Base-by-base conservation (phyloP, 208 protist genomes). In the Wallacemonas sp. region DNA sequence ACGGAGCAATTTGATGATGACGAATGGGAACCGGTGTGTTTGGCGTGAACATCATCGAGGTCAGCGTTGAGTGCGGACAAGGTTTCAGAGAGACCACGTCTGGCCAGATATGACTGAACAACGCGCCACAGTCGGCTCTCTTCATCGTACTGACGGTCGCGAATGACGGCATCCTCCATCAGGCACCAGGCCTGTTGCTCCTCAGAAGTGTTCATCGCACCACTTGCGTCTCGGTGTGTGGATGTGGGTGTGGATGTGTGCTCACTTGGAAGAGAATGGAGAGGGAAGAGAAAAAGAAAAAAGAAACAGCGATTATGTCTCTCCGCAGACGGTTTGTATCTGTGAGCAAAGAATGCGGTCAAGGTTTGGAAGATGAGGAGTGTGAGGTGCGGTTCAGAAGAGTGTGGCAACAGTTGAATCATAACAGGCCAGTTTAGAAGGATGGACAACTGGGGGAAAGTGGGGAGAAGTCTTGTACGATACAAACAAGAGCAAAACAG, bases 131-230 rank as follows among this genome's bases (percentile, higher is more conserved):
- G 49, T n/a, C 70, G 61, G 26, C 42, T 55, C 72, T 94, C 82
- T 48, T 94, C 88, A 38, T 93, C 77, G 26, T 77, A 77, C 2
- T 77, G 78, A 3, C 70, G 71, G 61, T 91, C 84, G n/a, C 68
- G 70, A 18, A 87, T 79, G 25, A 87, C 84, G 1, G 85, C 84
- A 65, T 89, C 82, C 72, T 94, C 88, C 46, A 94, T 76, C 20
- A 86, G 61, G 20, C 41, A 49, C 81, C 88, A 91, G 12, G 69
- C 72, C 31, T 67, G n/a, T 1, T 61, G 48, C 25, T 78, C 50
- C 20, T 28, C 63, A 25, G 61, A 77, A 28, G 67, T 42, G 44
- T 44, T 67, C 74, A 74, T 69, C 33, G 23, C 20, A 8, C 31
- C 38, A 28, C 26, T 65, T 50, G 3, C 36, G 36, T 32, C 28